phyloP scores from a whole-genome alignment of 768 basidiomycete genomes.

The Tulasnella sp. region DNA sequence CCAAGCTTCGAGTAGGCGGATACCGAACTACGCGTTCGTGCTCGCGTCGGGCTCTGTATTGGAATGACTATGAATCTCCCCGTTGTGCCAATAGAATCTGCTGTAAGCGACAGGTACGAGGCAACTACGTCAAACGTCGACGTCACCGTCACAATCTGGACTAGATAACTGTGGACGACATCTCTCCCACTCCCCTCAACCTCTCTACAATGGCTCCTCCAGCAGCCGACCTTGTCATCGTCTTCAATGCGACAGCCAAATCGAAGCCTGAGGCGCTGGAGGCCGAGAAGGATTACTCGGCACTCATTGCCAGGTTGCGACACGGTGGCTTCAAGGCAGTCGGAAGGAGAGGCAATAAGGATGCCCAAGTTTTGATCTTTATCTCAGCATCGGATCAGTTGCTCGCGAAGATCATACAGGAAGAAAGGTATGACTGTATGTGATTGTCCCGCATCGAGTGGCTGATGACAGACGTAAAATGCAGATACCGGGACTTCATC shows the following conservation, averaged over 20 bases:
- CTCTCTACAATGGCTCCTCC: conserved; percentile 31
- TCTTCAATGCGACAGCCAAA: conserved; percentile 51
- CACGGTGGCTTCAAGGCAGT: conserved; percentile 57
- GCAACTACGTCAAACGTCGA: background rate
- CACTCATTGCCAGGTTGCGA: conserved; percentile 49
- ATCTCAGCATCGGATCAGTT: conserved; percentile 55
- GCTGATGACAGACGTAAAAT: no score
- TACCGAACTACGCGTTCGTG: no score
- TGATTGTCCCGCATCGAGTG: no score
- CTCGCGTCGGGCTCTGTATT: no score
- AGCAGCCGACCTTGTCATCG: conserved; percentile 61
- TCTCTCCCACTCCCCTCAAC: background rate
- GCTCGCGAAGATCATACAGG: conserved; percentile 51
- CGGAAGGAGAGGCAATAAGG: conserved; percentile 61
- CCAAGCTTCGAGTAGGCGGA: no score
- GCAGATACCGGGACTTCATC: conserved; percentile 64
- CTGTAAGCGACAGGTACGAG: no score
- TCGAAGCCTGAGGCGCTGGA: conserved; percentile 49
- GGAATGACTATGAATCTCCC: no score
- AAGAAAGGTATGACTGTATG: conserved; percentile 50
- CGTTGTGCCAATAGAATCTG: no score
- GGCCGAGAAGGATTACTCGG: conserved; percentile 57
- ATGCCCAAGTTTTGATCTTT: conserved; percentile 67
- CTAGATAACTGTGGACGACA: background rate
- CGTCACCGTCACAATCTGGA: background rate